A percentile compares a stretch with the other conserved stretches of the same genome.
These are phyloP conservation scores for Colletotrichum destructivum DNA, from an alignment of 2,329 filamentous ascomycete species.

Conservation along the genomic window DNA sequence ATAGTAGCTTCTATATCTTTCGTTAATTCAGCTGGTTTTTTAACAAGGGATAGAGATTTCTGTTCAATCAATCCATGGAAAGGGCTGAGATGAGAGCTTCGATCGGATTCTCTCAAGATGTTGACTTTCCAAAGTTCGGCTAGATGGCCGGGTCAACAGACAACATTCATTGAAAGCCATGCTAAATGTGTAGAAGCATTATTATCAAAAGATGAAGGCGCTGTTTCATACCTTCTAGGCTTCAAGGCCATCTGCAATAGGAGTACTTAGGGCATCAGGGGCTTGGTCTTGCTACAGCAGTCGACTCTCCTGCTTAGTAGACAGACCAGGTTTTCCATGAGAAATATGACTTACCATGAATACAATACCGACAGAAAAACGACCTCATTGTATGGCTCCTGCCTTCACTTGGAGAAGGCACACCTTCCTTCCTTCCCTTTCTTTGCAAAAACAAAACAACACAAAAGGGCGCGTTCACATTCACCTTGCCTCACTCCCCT, in stretches of 20 bases:
- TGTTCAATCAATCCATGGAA: neutral
- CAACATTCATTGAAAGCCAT: no score
- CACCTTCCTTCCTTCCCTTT: neutral
- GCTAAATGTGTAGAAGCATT: no score
- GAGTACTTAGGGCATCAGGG: no score
- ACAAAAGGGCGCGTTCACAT: no score
- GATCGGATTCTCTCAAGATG: neutral
- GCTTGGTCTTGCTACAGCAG: neutral
- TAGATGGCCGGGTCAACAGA: neutral
- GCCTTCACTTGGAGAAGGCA: neutral
- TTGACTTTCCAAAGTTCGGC: no score
- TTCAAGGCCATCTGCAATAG: neutral
- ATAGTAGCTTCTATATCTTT: neutral
- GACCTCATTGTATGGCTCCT: neutral
- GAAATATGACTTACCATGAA: neutral
- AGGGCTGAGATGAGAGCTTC: neutral
- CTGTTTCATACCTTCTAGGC: no score
- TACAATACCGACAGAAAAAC: neutral
- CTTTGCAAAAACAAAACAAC: neutral
- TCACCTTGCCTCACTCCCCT: neutral
- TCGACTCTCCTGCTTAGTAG: neutral
- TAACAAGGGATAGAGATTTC: no score
- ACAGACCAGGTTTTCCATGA: no score
- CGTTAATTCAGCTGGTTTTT: rapidly evolving
- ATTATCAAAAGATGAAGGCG: rapidly evolving